Evolutionary conservation across 148 eudicot genomes (phyloP), one percentile per base, ranked within the genome.

Genomic region (Amaranthus palmeri): DNA sequence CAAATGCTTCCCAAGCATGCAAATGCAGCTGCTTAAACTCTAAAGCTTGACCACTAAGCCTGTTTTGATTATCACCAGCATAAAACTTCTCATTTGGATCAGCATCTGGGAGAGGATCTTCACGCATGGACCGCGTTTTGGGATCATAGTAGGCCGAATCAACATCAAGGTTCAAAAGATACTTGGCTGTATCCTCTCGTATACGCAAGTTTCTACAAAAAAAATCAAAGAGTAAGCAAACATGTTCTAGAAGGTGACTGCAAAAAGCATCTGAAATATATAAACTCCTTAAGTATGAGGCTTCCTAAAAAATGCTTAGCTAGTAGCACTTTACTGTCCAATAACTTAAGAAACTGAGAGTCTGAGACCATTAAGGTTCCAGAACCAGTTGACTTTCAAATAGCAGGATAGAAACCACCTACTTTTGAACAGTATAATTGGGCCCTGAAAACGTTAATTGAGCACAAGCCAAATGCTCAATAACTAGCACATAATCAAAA

Each of bases 81-180:
- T 87, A 90, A 57, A 88, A 92, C 80, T 92, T 90, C 79, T 90
- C 92, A 71, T 88, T 88, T 55, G 93, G 90, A 88, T 92, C 92
- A 86, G 86, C 87, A 76, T 92, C 97, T 48, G 97, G 97, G 51
- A 92, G 91, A 85, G 97, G 97, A 79, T 92, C 97, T 77, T 92
- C 97, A 81, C 97, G 96, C 97, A 92, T 92, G 59, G 97, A 88
- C 40, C 97, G 92, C 10, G 97, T 88, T 77, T 92, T 92, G 41
- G 97, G 97, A 75, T 90, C 97, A 79, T 92, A 92, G 65, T 92
- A 86, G 12, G 97, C 92, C 41, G 96, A 92, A 71, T 92, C 85
- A 52, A 86, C 88, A 74, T 92, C 96, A 77, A 90, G 97, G 80
- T 92, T 92, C 68, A 90, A 81, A 49, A 92, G 96, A 77, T 92